Percentiles rank a stretch among this genome's conserved stretches.
These are phyloP conservation scores for Sphenostylis stenocarpa DNA, from an alignment of 306 rosid genomes.

Conservation along the genomic window DNA sequence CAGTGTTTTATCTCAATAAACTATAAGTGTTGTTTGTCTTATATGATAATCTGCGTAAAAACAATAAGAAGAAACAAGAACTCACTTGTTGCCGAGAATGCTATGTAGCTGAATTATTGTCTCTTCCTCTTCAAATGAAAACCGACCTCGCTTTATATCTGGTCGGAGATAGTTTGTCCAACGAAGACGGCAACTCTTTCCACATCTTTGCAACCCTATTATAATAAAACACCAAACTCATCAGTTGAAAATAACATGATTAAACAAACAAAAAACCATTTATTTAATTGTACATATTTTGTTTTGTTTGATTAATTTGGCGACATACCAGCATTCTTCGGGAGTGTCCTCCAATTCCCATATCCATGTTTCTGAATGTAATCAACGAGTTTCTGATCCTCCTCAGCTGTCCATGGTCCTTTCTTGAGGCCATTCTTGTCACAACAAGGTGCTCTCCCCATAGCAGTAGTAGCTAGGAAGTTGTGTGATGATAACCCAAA, in stretches of 20 bases:
- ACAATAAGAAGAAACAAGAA: neutral
- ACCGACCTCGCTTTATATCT: conserved; percentile 87
- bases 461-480: conserved; percentile 5
- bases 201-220: conserved; percentile 90
- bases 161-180: conserved; percentile 99
- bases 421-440: conserved; percentile 88
- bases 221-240: neutral
- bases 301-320: too few relatives aligned
- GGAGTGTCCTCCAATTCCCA: conserved; percentile 97
- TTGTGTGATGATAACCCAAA: neutral
- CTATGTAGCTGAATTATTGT: conserved; percentile 89
- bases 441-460: conserved; percentile 98
- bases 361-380: conserved; percentile 82
- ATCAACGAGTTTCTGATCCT: conserved; percentile 76
- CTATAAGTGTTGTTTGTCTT: neutral
- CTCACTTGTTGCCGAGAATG: conserved; percentile 87
- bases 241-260: neutral
- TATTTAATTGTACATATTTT: too few relatives aligned
- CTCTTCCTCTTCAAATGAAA: conserved; percentile 93
- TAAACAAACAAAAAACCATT: neutral
- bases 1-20: too few relatives aligned
- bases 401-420: conserved; percentile 97
- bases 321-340: conserved; percentile 86
- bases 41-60: neutral
- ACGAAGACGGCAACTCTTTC: conserved; percentile 93